Conservation (phyloP, 2,329 filamentous ascomycete genomes). For the Ophiocordyceps sinensis region DNA sequence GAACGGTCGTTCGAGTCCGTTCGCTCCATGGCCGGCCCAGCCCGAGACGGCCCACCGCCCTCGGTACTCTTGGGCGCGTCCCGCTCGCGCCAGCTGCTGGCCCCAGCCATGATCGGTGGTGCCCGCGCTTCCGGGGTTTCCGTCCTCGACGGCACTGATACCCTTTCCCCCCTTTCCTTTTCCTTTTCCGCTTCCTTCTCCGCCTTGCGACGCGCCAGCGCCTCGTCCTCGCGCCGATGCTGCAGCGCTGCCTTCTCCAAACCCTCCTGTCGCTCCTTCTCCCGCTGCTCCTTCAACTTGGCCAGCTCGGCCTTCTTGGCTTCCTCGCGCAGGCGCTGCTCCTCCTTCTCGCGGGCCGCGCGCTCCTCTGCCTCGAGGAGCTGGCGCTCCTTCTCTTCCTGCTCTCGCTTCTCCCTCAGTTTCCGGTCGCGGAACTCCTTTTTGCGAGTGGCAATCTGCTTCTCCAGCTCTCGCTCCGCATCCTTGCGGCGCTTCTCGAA, state of each 20-base stretch:
- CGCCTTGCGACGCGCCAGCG: slow-evolving; percentile 57
- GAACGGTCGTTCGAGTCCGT: slow-evolving; percentile 32
- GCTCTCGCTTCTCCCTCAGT: slow-evolving; percentile 69
- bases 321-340: slow-evolving; percentile 66
- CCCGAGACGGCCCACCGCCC: slow-evolving; percentile 16
- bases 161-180: slow-evolving; percentile 34
- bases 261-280: slow-evolving; percentile 53
- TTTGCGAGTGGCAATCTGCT: slow-evolving; percentile 74
- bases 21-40: slow-evolving; percentile 23
- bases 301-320: slow-evolving; percentile 59
- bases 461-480: slow-evolving; percentile 85
- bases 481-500: slow-evolving; percentile 89
- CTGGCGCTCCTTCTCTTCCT: slow-evolving; percentile 68
- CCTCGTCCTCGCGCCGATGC: slow-evolving; percentile 75
- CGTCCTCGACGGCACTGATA: slow-evolving; percentile 5
- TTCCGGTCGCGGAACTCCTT: slow-evolving; percentile 78
- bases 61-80: slow-evolving; percentile 16
- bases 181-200: slow-evolving; percentile 56
- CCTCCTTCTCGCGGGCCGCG: slow-evolving; percentile 66
- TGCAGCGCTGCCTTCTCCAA: slow-evolving; percentile 54
- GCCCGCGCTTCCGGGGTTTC: slow-evolving; percentile 16
- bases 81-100: slow-evolving; percentile 28
- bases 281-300: slow-evolving; percentile 50
- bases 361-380: slow-evolving; percentile 78
- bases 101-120: slow-evolving; percentile 16